phyloP scores from a whole-genome alignment of 2,329 filamentous ascomycete genomes.

The Phaeosphaeriaceae sp. region DNA sequence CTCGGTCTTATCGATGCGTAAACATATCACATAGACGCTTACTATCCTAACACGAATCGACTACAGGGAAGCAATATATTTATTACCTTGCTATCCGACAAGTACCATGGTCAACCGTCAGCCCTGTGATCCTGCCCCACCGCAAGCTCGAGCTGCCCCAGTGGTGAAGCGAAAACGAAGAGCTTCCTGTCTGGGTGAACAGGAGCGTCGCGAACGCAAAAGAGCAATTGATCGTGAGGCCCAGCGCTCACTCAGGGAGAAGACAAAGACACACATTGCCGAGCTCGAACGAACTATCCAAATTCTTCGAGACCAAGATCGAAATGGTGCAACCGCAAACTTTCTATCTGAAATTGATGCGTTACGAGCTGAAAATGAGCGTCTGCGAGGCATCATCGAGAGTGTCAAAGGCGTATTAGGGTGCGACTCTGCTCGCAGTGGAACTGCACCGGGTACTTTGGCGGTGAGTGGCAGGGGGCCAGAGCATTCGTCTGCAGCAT shows the following conservation, averaged over 20 bases:
- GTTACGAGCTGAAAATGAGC: constrained; percentile 43
- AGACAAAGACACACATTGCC: constrained; percentile 47
- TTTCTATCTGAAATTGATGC: constrained; percentile 41
- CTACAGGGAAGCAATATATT: not conserved
- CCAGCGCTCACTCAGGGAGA: constrained; percentile 44
- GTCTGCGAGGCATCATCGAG: constrained; percentile 41
- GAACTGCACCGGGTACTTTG: constrained; percentile 1
- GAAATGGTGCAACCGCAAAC: constrained; percentile 39
- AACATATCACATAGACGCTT: constrained; percentile 1
- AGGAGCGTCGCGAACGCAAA: constrained; percentile 44
- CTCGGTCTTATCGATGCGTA: constrained; percentile 18
- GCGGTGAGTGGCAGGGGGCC: constrained; percentile 8
- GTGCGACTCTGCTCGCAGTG: constrained; percentile 21
- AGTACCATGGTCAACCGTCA: constrained; percentile 34
- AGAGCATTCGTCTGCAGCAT: constrained; percentile 24
- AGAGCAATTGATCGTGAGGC: constrained; percentile 46
- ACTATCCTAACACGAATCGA: constrained; percentile 18
- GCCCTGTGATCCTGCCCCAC: constrained; percentile 29
- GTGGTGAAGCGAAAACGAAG: constrained; percentile 43
- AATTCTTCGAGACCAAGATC: constrained; percentile 42
- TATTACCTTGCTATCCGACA: constrained; percentile 12
- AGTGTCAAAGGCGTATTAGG: constrained; percentile 42
- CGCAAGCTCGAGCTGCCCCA: constrained; percentile 28
- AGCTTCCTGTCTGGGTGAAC: constrained; percentile 43
- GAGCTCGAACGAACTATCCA: constrained; percentile 46